Base-by-base conservation (phyloP, 148 eudicot species). In the Agrostemma githago region DNA sequence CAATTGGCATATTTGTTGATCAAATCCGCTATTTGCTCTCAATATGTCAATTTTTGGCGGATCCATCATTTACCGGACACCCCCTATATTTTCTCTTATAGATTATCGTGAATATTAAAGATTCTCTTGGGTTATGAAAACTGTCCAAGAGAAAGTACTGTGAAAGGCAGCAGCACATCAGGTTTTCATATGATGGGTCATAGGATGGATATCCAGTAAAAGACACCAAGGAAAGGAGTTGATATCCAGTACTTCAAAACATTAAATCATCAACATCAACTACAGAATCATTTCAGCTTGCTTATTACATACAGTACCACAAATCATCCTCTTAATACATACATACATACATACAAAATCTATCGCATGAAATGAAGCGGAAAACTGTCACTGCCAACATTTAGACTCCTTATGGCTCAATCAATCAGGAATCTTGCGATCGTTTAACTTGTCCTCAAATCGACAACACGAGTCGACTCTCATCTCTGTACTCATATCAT, bases 401-500 rank as follows among this genome's bases (percentile, higher is more conserved):
- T 62, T 16, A 16, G 7, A 1, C 16, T 38, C 40, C 15, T 19
- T 65, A 4, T 65, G 46, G n/a, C n/a, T n/a, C n/a, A 43, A 34
- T 93, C 86, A 95, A 75, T 95, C 97, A 8, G 83, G 70, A 59
- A 92, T 95, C 26, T 0, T 77, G n/a, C 96, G 89, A 21, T 69
- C 77, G 39, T 95, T 95, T 74, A 95, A 72, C 26, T 85, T 85
- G 43, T 79, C 71, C 83, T 95, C 99, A 74, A 95, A 95, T 11
- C 97, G 88, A 76, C 90, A 81, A 56, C 91, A 95, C 10, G 99
- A 95, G 56, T 84, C 96, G 0, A 79, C 85, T 70, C 99, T 88
- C 99, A 95, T 95, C 84, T 92, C 99, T 0, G 99, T 92, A 74
- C 97, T 92, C 99, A 88, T 92, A 73, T 95, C 99, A 72, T 89